Conservation (phyloP, 345 rosid genomes). For the Brassica carinata region DNA sequence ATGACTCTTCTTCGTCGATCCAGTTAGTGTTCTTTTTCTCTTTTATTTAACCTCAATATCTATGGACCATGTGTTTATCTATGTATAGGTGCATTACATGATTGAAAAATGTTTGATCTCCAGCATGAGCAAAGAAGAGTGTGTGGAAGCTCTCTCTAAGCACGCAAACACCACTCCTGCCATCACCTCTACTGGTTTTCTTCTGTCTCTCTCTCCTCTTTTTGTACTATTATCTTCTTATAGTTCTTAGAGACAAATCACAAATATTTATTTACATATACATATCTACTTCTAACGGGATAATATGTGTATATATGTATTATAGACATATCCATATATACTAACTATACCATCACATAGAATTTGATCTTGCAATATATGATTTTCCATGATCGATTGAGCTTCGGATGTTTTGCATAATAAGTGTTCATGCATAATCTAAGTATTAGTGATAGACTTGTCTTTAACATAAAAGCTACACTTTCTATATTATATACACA, state of each 20-base stretch:
- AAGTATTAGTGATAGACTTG: not conserved
- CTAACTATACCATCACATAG: no score
- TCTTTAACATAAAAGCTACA: not conserved
- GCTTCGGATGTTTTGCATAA: not conserved
- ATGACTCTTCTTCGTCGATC: not conserved
- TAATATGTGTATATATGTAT: not conserved
- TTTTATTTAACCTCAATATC: not conserved
- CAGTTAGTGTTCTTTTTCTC: not conserved
- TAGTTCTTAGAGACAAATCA: not conserved
- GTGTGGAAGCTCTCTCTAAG: conserved; percentile 91
- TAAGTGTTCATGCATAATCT: conserved; percentile 7
- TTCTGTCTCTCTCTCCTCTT: conserved; percentile 3
- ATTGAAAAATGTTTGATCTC: conserved; percentile 93
- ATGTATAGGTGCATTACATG: conserved; percentile 81
- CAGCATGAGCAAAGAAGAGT: conserved; percentile 85
- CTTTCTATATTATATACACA: not conserved
- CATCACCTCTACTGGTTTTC: conserved; percentile 86
- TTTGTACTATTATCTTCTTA: not conserved
- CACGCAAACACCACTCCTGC: conserved; percentile 89
- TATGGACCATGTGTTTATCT: conserved; percentile 9
- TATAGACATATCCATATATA: not conserved
- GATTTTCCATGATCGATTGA: not conserved
- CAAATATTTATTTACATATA: no score
- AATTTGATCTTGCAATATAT: not conserved
- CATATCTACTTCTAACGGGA: no score